Conservation (phyloP, 1,284 basidiomycete genomes). For the Irpex sp. region DNA sequence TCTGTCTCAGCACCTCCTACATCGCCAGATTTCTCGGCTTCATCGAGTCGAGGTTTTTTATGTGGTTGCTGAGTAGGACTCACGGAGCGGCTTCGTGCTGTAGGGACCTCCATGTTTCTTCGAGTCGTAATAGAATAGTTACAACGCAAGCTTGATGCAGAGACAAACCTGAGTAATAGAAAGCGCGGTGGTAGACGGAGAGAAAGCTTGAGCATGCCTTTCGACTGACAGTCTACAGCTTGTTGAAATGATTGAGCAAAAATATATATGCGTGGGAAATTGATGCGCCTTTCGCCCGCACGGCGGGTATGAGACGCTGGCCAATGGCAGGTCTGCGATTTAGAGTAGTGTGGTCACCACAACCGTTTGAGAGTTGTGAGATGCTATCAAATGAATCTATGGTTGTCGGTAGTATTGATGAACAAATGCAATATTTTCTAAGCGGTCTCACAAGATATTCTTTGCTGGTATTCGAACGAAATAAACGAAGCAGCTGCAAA, state of each 20-base stretch:
- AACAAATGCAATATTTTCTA: too few relatives aligned
- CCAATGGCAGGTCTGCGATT: not conserved
- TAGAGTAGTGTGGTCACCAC: too few relatives aligned
- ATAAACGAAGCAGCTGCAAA: too few relatives aligned
- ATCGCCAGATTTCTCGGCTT: not conserved
- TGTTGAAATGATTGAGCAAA: too few relatives aligned
- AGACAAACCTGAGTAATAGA: not conserved
- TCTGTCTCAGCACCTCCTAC: not conserved
- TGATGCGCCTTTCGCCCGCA: not conserved
- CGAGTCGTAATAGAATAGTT: not conserved
- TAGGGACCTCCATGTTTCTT: not conserved
- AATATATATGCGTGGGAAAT: not conserved
- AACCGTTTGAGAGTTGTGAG: too few relatives aligned
- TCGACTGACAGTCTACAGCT: not conserved
- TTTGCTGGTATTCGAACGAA: too few relatives aligned
- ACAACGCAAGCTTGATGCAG: not conserved
- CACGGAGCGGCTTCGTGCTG: not conserved
- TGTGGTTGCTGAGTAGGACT: conserved; percentile 13
- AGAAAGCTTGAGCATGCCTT: conserved; percentile 1
- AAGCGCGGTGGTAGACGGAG: not conserved
- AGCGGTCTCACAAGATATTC: too few relatives aligned
- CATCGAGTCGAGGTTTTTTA: conserved; percentile 50
- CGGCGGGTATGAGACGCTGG: not conserved
- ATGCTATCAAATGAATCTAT: too few relatives aligned
- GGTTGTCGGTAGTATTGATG: too few relatives aligned